A percentile compares a stretch with the other conserved stretches of the same genome.
Conservation (phyloP, 2,329 filamentous ascomycete genomes). For the Trichophyton equinum region DNA sequence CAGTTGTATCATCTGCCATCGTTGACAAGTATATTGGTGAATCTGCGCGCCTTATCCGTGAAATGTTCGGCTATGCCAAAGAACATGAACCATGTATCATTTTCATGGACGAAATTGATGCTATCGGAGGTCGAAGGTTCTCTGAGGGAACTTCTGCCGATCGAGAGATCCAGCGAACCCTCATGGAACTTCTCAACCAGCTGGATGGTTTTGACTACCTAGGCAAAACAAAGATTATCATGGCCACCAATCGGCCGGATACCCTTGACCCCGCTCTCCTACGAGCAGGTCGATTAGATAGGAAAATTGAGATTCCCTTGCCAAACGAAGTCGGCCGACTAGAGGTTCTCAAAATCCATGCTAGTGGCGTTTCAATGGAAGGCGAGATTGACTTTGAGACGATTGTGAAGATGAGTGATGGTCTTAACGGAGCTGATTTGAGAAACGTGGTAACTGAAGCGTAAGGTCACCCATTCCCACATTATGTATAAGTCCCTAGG, state of each 20-base stretch:
- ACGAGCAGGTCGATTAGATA: conserved; percentile 79
- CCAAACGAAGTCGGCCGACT: conserved; percentile 93
- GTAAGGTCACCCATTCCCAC: conserved; percentile 45
- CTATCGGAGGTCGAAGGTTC: conserved; percentile 91
- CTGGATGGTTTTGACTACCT: conserved; percentile 98
- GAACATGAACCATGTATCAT: conserved; percentile 99
- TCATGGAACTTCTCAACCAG: conserved; percentile 98
- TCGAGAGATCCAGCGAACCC: conserved; percentile 91
- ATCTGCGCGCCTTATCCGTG: conserved; percentile 88
- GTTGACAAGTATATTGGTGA: conserved; percentile 99
- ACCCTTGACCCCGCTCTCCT: conserved; percentile 84
- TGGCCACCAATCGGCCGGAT: conserved; percentile 96
- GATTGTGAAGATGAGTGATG: conserved; percentile 99
- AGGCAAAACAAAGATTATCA: conserved; percentile 99
- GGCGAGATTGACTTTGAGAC: conserved; percentile 98
- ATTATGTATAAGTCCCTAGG: neutral
- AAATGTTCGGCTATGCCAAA: conserved; percentile 99
- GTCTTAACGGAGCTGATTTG: conserved; percentile 92
- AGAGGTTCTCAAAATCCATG: conserved; percentile 97
- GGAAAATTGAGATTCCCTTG: conserved; percentile 95
- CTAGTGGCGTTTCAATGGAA: conserved; percentile 71
- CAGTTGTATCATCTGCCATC: conserved; percentile 95
- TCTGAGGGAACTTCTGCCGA: conserved; percentile 96
- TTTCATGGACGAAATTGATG: conserved; percentile 99
- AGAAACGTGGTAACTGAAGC: conserved; percentile 97